These are phyloP conservation scores for Paramecium sexaurelia DNA, from an alignment of 73 alveolate genomes.

Conservation along the genomic window DNA sequence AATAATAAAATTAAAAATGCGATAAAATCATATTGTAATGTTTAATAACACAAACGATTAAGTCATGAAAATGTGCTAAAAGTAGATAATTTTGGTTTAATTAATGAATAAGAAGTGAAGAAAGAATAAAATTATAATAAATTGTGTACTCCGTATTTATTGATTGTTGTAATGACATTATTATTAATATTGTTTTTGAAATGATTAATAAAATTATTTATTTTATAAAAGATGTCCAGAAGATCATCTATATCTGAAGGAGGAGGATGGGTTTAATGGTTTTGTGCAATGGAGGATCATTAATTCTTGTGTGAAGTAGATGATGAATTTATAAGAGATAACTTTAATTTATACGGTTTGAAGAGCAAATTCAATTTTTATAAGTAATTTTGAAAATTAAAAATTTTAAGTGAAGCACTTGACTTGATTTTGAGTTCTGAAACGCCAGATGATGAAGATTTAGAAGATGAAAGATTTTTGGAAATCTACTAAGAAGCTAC, in stretches of 20 bases:
- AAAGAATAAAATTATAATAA: not conserved
- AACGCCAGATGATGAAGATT: constrained; percentile 91
- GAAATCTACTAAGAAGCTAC: constrained; percentile 91
- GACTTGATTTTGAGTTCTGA: constrained; percentile 93
- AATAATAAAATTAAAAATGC: not conserved
- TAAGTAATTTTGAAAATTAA: constrained; percentile 27
- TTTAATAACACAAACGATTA: not conserved
- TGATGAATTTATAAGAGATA: constrained; percentile 90
- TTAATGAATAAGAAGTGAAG: not conserved
- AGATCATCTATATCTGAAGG: constrained; percentile 61
- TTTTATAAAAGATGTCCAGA: constrained; percentile 29
- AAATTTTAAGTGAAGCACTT: constrained; percentile 75
- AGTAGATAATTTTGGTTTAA: not conserved
- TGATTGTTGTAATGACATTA: not conserved
- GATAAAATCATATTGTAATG: not conserved
- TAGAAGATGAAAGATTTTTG: constrained; percentile 86
- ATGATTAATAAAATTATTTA: not conserved
- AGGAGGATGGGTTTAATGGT: constrained; percentile 93
- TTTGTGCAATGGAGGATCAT: constrained; percentile 95
- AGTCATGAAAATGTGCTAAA: not conserved
- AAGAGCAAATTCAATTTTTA: constrained; percentile 71
- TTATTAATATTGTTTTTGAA: not conserved
- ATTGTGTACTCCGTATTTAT: not conserved
- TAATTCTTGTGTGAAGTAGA: constrained; percentile 91
- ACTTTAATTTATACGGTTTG: constrained; percentile 87